Conservation (phyloP, 805 yeast species). For the Kluyveromyces starmeri region DNA sequence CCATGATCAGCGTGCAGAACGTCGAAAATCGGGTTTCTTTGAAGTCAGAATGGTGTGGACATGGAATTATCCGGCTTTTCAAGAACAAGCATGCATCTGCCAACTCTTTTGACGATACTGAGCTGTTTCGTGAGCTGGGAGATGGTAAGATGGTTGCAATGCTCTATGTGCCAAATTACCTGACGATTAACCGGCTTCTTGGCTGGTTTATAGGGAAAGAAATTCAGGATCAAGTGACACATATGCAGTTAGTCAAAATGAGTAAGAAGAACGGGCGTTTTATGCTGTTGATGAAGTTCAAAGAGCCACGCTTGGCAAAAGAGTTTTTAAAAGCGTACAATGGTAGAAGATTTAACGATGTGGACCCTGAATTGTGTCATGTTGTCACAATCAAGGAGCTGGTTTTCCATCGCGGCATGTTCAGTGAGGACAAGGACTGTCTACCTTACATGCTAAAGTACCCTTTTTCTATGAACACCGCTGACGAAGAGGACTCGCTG, state of each 20-base stretch:
- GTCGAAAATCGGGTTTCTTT: conserved; percentile 3
- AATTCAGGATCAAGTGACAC: conserved; percentile 47
- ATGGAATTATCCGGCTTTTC: conserved; percentile 64
- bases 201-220: conserved; percentile 65
- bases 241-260: conserved; percentile 63
- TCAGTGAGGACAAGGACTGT: conserved; percentile 16
- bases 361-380: conserved; percentile 85
- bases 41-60: conserved; percentile 56
- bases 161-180: conserved; percentile 79
- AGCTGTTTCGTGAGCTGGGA: conserved; percentile 30
- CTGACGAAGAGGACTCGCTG: conserved; percentile 14
- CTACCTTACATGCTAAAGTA: conserved; percentile 66
- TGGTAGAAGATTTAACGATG: conserved; percentile 69
- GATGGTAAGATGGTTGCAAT: conserved; percentile 68
- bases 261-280: conserved; percentile 51
- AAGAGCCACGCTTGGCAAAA: conserved; percentile 45
- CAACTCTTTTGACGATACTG: conserved; percentile 7
- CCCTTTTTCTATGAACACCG: conserved; percentile 47
- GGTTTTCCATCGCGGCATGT: conserved; percentile 30
- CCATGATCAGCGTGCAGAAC: not conserved
- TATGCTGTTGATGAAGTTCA: conserved; percentile 71
- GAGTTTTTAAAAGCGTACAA: conserved; percentile 57
- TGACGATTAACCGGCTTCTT: conserved; percentile 73
- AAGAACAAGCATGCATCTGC: conserved; percentile 31
- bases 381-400: conserved; percentile 62